Percentiles rank a stretch among this genome's conserved stretches.
These are phyloP conservation scores for Exophiala bonariae DNA, from an alignment of 2,329 filamentous ascomycete species.

Conservation along the genomic window DNA sequence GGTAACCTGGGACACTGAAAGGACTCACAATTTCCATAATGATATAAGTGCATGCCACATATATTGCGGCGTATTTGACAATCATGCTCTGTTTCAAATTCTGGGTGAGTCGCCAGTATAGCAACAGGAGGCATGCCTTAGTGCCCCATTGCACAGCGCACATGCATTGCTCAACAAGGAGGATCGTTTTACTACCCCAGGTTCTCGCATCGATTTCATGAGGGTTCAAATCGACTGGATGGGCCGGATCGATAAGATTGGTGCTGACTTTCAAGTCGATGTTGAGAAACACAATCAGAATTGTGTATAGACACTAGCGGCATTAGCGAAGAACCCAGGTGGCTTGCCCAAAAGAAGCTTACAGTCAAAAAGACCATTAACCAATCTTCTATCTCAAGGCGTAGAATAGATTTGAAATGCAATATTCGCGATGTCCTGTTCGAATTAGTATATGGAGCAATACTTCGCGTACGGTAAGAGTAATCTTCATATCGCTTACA, in stretches of 20 bases:
- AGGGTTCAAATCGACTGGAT: conserved; percentile 45
- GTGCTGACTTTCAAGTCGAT: conserved; percentile 45
- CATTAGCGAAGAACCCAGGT: conserved; percentile 1
- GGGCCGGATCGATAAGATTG: conserved; percentile 44
- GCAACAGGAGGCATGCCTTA: conserved; percentile 54
- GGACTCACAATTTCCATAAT: conserved; percentile 52
- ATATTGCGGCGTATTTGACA: conserved; percentile 43
- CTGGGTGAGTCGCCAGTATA: conserved; percentile 54
- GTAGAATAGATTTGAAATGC: conserved; percentile 25
- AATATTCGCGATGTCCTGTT: conserved; percentile 17
- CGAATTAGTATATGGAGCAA: not conserved
- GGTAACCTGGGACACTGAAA: too few species aligned
- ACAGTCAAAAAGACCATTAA: conserved; percentile 55
- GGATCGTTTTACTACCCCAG: conserved; percentile 56
- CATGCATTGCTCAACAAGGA: conserved; percentile 56
- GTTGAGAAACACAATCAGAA: conserved; percentile 45
- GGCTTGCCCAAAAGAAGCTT: conserved; percentile 15
- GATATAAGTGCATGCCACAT: conserved; percentile 48
- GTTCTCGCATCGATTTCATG: conserved; percentile 44
- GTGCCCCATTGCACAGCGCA: conserved; percentile 53
- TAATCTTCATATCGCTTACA: conserved; percentile 13
- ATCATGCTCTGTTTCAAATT: conserved; percentile 36
- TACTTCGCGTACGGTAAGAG: not conserved
- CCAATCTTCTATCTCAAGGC: conserved; percentile 58
- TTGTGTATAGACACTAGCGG: conserved; percentile 36